These are phyloP conservation scores for Fomitopsis pinicola DNA, from an alignment of 1,284 basidiomycete genomes.

Conservation along the genomic window DNA sequence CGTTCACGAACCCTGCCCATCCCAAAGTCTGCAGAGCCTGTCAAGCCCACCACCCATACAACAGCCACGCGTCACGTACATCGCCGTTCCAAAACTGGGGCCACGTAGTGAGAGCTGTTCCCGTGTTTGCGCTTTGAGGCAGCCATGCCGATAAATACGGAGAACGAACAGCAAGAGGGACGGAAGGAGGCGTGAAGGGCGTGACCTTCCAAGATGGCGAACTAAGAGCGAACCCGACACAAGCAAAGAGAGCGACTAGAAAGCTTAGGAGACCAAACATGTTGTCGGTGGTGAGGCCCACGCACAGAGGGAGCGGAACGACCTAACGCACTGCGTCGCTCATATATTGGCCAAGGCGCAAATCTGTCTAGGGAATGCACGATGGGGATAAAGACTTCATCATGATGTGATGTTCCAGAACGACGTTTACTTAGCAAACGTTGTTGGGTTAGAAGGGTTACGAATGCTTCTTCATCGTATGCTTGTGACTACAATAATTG, in stretches of 20 bases:
- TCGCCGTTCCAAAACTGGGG: slow-evolving; percentile 64
- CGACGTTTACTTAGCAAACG: background rate
- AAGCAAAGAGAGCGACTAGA: slow-evolving; percentile 1
- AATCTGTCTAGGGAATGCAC: background rate
- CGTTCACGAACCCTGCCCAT: slow-evolving; percentile 63
- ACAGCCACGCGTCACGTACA: slow-evolving; percentile 27
- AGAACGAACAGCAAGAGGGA: slow-evolving; percentile 57
- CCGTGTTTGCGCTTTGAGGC: slow-evolving; percentile 35
- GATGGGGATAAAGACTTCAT: background rate
- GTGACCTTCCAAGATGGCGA: slow-evolving; percentile 45
- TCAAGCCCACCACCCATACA: background rate
- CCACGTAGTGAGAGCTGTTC: slow-evolving; percentile 59
- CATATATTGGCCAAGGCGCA: background rate
- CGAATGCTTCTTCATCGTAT: background rate
- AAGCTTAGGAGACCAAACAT: background rate
- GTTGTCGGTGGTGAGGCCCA: background rate
- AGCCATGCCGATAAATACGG: slow-evolving; percentile 68
- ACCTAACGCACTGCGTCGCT: background rate
- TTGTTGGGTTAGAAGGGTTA: background rate
- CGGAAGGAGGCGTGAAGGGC: slow-evolving; percentile 53
- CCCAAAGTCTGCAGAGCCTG: slow-evolving; percentile 46
- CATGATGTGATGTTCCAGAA: background rate
- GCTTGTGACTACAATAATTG: background rate
- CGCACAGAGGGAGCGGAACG: background rate
- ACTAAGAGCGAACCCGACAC: background rate